phyloP scores from a whole-genome alignment of 2,329 filamentous ascomycete species.

The Grosmannia huntii region DNA sequence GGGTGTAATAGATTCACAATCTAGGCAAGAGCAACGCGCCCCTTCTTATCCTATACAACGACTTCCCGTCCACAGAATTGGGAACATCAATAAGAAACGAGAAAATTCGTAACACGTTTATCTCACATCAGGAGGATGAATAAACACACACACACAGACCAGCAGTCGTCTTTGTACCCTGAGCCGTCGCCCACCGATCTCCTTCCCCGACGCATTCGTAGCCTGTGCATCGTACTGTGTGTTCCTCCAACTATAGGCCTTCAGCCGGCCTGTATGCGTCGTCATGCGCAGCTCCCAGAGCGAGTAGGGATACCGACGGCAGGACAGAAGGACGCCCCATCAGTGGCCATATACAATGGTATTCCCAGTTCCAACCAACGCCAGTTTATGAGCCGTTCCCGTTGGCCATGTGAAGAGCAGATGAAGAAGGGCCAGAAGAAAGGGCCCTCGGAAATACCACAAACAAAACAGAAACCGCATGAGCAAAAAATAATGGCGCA shows the following conservation, averaged over 20 bases:
- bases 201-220: background rate
- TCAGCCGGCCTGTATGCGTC: background rate
- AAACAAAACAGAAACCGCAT: background rate
- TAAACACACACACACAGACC: background rate
- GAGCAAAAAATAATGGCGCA: background rate
- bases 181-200: background rate
- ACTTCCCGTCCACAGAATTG: background rate
- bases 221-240: background rate
- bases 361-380: background rate
- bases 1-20: slow-evolving; percentile 2
- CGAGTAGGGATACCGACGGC: background rate
- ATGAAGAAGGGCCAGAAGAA: background rate
- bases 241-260: background rate
- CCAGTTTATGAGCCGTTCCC: slow-evolving; percentile 1
- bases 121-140: background rate
- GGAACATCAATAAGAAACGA: background rate
- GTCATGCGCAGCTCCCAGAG: background rate
- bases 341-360: background rate
- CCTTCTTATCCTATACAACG: background rate
- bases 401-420: background rate
- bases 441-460: background rate
- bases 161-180: background rate
- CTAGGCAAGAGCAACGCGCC: background rate
- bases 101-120: background rate
- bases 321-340: background rate